Evolutionary conservation across 2,329 filamentous ascomycete genomes (phyloP).

Genomic region (Alternaria metachromatica): DNA sequence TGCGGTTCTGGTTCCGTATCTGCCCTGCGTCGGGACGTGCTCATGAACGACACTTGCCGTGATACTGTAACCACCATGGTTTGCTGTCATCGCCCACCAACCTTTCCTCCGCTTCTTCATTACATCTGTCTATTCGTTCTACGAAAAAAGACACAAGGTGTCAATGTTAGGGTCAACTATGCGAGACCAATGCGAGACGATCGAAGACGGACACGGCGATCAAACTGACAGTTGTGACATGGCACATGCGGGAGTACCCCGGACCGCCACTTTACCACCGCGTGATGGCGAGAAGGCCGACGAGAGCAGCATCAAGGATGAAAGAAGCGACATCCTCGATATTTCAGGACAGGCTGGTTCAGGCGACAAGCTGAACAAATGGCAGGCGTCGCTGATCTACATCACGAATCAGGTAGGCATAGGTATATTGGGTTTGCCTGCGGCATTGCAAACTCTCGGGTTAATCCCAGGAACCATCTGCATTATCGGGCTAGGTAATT

Average conservation of each 20-base stretch:
- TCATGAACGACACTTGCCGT: not conserved
- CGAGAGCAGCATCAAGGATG: not conserved
- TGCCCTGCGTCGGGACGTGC: not conserved
- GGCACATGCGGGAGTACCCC: not conserved
- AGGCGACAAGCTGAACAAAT: not conserved
- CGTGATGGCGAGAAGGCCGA: not conserved
- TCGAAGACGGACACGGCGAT: not conserved
- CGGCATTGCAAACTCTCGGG: slow-evolving; percentile 25
- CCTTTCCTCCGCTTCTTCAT: not conserved
- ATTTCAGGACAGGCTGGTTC: not conserved
- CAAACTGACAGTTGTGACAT: not conserved
- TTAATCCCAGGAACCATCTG: slow-evolving; percentile 25
- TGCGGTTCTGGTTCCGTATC: not conserved
- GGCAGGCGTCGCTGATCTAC: slow-evolving; percentile 16
- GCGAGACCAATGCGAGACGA: not conserved
- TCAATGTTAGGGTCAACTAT: not conserved
- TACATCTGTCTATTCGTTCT: not conserved
- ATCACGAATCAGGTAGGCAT: slow-evolving; percentile 28
- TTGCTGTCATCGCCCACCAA: not conserved
- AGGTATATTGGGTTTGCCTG: slow-evolving; percentile 23
- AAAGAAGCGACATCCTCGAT: not conserved
- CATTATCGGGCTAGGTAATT: slow-evolving; percentile 1
- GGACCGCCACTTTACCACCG: not conserved
- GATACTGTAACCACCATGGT: not conserved
- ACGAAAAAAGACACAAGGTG: not conserved